Evolutionary conservation across 805 yeast species (phyloP), one percentile per base, ranked within the genome.

Genomic region (Saccharomycopsis sp.): DNA sequence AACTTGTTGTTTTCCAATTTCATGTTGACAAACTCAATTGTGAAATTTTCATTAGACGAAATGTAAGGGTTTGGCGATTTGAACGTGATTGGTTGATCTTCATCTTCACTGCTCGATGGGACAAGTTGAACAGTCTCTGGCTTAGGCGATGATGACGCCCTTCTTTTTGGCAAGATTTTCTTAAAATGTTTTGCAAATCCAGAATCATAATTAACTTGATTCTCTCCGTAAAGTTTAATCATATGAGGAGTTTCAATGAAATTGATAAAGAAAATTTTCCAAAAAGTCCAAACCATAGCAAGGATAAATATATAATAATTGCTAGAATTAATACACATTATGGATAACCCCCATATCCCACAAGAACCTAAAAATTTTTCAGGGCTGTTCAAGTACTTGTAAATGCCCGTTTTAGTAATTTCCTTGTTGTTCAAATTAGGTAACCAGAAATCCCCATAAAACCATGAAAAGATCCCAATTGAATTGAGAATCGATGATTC

Each of bases 401-500:
- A 85, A 32, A 85, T 84, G 40, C 95, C 95, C 27, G 85, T 82
- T 51, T 81, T 81, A 0, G 89, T 78, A 53, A 85, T 67, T 51
- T 68, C 67, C 45, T 67, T 68, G 20, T 66, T 67, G 17, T 70
- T 63, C 16, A 72, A 65, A 42, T 70, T 73, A 29, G 83, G 77
- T 47, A 82, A 64, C 61, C 84, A 85, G 62, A 85, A 85, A 60
- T 85, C 95, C 46, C 95, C 94, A 59, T 81, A 85, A 56, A 84
- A 85, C 93, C 93, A 85, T n/a, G 94, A 93, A 61, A 80, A 83
- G 50, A 81, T 82, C 2, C 90, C 90, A 52, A 85, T 77, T 40
- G 84, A 77, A 36, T 75, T 75, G 51, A 78, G 71, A 29, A 84
- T 82, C 24, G 86, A 82, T 20, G 69, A 54, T 53, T 82, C 77